A percentile compares a stretch with the other conserved stretches of the same genome.
Evolutionary conservation across 345 rosid species (phyloP).

Genomic region (Populus pruinosa): DNA sequence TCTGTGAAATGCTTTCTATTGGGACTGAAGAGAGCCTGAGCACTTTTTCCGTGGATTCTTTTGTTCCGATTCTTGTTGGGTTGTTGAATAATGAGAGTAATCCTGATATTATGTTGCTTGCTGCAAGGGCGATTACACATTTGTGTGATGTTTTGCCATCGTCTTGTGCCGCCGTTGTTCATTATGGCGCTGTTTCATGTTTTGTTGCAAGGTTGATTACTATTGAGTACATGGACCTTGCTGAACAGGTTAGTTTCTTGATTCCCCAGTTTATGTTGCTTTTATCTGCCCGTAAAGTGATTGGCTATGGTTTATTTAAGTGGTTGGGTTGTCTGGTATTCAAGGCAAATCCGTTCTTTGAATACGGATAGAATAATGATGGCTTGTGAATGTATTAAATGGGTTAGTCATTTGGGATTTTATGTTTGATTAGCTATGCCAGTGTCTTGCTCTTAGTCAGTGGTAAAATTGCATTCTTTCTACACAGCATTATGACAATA

Average conservation of each 20-base stretch:
- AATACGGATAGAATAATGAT: neutral
- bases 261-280: neutral
- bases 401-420: neutral
- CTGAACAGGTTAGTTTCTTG: conserved; percentile 74
- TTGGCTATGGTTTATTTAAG: neutral
- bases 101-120: conserved; percentile 97
- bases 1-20: conserved; percentile 90
- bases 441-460: neutral
- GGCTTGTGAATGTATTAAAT: neutral
- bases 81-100: conserved; percentile 90
- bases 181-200: conserved; percentile 89
- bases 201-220: conserved; percentile 91
- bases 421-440: neutral
- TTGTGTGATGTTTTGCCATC: conserved; percentile 96
- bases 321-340: neutral
- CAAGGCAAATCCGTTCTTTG: neutral
- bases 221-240: conserved; percentile 98
- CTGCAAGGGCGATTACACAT: conserved; percentile 96
- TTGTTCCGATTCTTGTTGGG: conserved; percentile 93
- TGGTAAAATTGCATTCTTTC: neutral
- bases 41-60: conserved; percentile 93
- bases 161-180: conserved; percentile 97
- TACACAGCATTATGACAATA: neutral
- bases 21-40: conserved; percentile 97
- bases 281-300: neutral